These are phyloP conservation scores for Leccinum subgranulosum DNA, from an alignment of 768 basidiomycete species.

Conservation along the genomic window DNA sequence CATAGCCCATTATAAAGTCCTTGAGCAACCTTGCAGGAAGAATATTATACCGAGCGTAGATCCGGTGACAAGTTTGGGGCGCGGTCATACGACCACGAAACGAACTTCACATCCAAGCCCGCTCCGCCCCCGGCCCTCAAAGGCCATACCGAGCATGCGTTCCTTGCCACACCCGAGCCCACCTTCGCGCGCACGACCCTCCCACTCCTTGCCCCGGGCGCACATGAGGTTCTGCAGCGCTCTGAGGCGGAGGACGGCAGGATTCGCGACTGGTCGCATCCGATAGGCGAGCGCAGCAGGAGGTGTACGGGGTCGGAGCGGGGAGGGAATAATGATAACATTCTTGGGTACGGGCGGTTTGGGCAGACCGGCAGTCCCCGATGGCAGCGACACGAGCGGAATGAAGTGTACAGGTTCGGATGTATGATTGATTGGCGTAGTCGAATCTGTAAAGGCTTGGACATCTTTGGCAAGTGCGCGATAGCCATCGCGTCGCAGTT, in stretches of 20 bases:
- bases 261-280: constrained; percentile 58
- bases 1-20: constrained; percentile 31
- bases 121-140: constrained; percentile 60
- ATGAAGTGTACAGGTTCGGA: constrained; percentile 38
- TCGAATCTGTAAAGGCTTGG: constrained; percentile 34
- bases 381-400: constrained; percentile 36
- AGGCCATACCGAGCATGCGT: constrained; percentile 54
- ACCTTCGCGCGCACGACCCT: constrained; percentile 47
- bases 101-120: constrained; percentile 42
- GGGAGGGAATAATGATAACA: constrained; percentile 40
- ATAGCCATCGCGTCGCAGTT: constrained; percentile 36
- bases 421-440: constrained; percentile 9
- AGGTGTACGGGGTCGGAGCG: constrained; percentile 38
- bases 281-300: constrained; percentile 38
- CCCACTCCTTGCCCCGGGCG: constrained; percentile 43
- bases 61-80: not conserved
- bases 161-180: constrained; percentile 55
- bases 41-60: constrained; percentile 5
- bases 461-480: constrained; percentile 45
- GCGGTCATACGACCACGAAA: constrained; percentile 28
- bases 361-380: constrained; percentile 28
- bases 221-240: constrained; percentile 59
- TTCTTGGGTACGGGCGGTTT: constrained; percentile 31
- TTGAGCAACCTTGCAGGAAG: constrained; percentile 5
- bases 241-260: constrained; percentile 52